Base-by-base conservation (phyloP, 2,329 filamentous ascomycete species). In the Alternaria hordeiaustralica region DNA sequence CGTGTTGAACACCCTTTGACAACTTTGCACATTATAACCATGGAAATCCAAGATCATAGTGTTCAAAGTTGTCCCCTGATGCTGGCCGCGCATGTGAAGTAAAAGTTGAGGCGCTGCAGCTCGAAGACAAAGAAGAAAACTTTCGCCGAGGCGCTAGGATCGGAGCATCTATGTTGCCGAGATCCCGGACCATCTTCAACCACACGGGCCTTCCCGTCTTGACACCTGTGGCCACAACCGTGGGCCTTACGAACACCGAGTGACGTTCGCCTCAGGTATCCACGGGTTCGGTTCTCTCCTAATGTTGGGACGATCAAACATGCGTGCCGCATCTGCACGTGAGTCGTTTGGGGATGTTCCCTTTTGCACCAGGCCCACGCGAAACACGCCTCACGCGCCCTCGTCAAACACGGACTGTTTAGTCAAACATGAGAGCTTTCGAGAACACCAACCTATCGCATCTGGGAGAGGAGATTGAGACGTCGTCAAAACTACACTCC, bases 351-450 rank as follows among this genome's bases (percentile, higher is more conserved):
- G 30, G 20, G 43, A 23, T 30, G 11, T 53, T 57, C 28, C 47
- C 33, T 15, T 23, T 56, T 47, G n/a, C 58, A 43, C 13, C 43
- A 30, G 30, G 13, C 43, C n/a, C 26, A 25, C 44, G 30, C 59
- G 71, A 75, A 75, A 76, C 72, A 45, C 63, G 41, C 47, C 50
- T 63, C 51, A 50, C 57, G 51, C 41, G 46, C 58, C 18, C 57
- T 64, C 60, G 57, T 70, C 68, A 76, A 75, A 76, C 74, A 64
- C 62, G 56, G 44, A 21, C 43, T 58, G 59, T 63, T 60, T 67
- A 60, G 53, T 46, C 55, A 67, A 63, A 60, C 62, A 53, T 60
- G 21, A 51, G 26, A 36, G 33, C 45, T 60, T 30, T 51, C 25
- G n/a, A 45, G 23, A 20, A 12, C 21, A 41, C 13, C 6, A 26